phyloP scores from a whole-genome alignment of 2,329 filamentous ascomycete species.

The Stachybotrys chartarum region DNA sequence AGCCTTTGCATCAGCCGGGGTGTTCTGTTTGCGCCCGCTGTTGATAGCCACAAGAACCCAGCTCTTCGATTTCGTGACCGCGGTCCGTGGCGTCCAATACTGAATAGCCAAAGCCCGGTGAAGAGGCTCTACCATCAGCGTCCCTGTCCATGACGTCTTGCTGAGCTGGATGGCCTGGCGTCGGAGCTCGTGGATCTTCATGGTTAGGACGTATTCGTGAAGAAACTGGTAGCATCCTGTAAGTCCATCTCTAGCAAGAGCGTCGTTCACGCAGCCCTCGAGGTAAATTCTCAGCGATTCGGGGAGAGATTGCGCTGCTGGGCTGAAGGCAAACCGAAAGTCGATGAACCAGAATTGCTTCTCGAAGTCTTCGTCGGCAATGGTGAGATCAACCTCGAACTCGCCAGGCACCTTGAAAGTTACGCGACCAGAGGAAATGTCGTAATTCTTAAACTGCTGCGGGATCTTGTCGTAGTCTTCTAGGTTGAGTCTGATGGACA shows the following conservation, averaged over 20 bases:
- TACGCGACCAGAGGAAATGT: conserved; percentile 76
- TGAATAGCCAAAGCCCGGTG: conserved; percentile 80
- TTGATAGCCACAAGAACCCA: conserved; percentile 86
- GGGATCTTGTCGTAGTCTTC: conserved; percentile 75
- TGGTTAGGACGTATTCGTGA: conserved; percentile 80
- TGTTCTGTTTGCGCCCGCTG: conserved; percentile 48
- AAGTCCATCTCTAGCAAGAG: conserved; percentile 64
- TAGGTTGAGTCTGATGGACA: conserved; percentile 77
- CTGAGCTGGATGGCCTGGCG: conserved; percentile 68
- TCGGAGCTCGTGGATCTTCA: conserved; percentile 78
- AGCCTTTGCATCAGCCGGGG: conserved; percentile 29
- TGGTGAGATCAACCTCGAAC: conserved; percentile 88
- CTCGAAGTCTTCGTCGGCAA: conserved; percentile 75
- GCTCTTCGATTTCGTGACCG: conserved; percentile 58
- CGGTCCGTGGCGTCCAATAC: conserved; percentile 68
- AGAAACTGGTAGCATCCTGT: conserved; percentile 77
- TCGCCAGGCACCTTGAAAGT: conserved; percentile 79
- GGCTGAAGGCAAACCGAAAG: conserved; percentile 75
- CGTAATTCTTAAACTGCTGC: conserved; percentile 67
- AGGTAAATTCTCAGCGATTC: conserved; percentile 58
- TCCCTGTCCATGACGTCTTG: conserved; percentile 68
- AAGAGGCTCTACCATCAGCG: conserved; percentile 68
- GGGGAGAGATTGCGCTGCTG: conserved; percentile 54
- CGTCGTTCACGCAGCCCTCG: conserved; percentile 64
- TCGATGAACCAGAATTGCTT: conserved; percentile 94